Conservation (phyloP, 2,329 filamentous ascomycete species). For the Rhinocladiella mackenziei region DNA sequence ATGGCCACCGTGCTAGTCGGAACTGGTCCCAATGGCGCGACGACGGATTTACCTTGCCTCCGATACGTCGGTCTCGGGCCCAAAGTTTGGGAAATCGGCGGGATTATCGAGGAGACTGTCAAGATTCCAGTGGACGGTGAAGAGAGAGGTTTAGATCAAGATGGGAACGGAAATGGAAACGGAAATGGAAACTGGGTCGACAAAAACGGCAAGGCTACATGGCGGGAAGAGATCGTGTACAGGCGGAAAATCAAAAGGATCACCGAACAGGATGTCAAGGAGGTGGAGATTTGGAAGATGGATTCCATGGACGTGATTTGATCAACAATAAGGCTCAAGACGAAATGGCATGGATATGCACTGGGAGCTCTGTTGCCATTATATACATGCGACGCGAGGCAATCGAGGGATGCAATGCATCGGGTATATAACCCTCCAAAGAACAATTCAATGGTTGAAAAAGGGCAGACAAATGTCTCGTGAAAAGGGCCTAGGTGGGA, state of each 20-base stretch:
- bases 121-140: conserved; percentile 10
- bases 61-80: conserved; percentile 23
- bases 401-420: too few relatives aligned
- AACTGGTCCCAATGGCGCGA: background rate
- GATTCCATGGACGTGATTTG: conserved; percentile 37
- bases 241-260: conserved; percentile 37
- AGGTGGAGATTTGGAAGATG: conserved; percentile 45
- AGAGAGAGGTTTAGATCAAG: conserved; percentile 4
- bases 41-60: conserved; percentile 14
- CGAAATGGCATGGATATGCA: too few relatives aligned
- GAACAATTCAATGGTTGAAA: too few relatives aligned
- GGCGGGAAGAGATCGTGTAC: conserved; percentile 31
- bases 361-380: too few relatives aligned
- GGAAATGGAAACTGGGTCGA: conserved; percentile 3
- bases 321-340: background rate
- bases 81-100: conserved; percentile 21
- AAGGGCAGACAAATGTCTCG: too few relatives aligned
- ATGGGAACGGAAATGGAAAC: background rate
- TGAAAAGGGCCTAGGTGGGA: too few relatives aligned
- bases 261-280: conserved; percentile 39
- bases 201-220: background rate
- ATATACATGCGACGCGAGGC: too few relatives aligned
- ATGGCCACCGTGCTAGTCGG: background rate
- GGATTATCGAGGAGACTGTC: conserved; percentile 15
- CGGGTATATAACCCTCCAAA: too few relatives aligned